A percentile compares a stretch with the other conserved stretches of the same genome.
phyloP scores from a whole-genome alignment of 495 filamentous ascomycete genomes.

The Annulohypoxylon nitens region DNA sequence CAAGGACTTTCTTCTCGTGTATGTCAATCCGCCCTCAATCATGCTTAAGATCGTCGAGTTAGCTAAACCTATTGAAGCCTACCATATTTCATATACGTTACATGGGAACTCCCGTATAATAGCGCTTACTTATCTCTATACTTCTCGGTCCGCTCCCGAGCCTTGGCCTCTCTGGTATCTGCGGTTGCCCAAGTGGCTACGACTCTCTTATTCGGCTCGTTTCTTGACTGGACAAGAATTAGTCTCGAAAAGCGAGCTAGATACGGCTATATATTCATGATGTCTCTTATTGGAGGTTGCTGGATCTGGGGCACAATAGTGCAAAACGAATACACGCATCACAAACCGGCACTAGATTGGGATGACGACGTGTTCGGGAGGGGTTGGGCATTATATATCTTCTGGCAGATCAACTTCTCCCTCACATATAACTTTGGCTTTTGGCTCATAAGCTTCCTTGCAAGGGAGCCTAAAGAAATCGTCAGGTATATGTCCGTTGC shows the following conservation, averaged over 20 bases:
- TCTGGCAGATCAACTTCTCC: slow-evolving; percentile 47
- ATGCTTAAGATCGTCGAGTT: not conserved
- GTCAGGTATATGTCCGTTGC: slow-evolving; percentile 36
- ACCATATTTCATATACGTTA: slow-evolving; percentile 12
- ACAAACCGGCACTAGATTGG: slow-evolving; percentile 26
- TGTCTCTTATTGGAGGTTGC: slow-evolving; percentile 15
- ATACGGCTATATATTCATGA: slow-evolving; percentile 23
- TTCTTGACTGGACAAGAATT: slow-evolving; percentile 20
- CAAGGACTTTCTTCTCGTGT: slow-evolving; percentile 8
- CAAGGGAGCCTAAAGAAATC: slow-evolving; percentile 38
- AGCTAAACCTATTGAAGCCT: not conserved
- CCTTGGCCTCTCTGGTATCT: slow-evolving; percentile 20
- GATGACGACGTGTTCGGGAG: slow-evolving; percentile 18
- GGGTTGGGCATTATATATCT: slow-evolving; percentile 36
- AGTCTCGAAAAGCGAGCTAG: slow-evolving; percentile 21
- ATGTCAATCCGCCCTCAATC: not conserved
- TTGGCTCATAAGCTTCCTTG: slow-evolving; percentile 45
- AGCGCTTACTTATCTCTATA: slow-evolving; percentile 21
- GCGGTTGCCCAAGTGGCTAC: slow-evolving; percentile 20
- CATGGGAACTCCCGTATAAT: slow-evolving; percentile 23
- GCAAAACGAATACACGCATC: slow-evolving; percentile 27
- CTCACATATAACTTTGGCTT: slow-evolving; percentile 48
- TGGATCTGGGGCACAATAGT: slow-evolving; percentile 23
- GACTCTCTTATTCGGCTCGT: slow-evolving; percentile 19
- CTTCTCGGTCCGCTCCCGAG: slow-evolving; percentile 26